phyloP scores from a whole-genome alignment of 1,139 yeast genomes.

The Pneumocystis murina region DNA sequence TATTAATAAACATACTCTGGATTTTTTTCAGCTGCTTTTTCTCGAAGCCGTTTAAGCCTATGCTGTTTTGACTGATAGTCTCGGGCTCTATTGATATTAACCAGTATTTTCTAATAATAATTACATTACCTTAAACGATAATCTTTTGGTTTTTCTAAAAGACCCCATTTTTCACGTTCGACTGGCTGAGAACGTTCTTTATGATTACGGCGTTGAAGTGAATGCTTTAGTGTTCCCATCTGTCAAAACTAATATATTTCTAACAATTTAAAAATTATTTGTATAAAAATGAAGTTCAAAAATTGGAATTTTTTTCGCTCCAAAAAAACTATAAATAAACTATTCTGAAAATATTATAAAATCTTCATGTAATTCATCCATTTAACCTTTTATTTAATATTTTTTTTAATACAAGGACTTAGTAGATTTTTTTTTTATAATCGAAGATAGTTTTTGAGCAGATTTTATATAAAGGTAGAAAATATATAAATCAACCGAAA shows the following conservation, averaged over 20 bases:
- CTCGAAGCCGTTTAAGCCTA: conserved; percentile 58
- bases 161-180: conserved; percentile 59
- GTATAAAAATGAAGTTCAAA: neutral
- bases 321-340: no score
- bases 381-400: no score
- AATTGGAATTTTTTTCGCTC: no score
- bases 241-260: neutral
- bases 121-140: conserved; percentile 45
- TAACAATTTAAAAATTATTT: neutral
- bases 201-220: conserved; percentile 28
- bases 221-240: neutral
- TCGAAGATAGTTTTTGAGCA: no score
- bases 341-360: no score
- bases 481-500: no score
- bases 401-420: no score
- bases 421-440: no score
- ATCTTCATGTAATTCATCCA: no score
- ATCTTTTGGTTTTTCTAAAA: conserved; percentile 88
- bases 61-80: conserved; percentile 84
- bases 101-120: no score
- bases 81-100: conserved; percentile 32
- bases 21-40: conserved; percentile 58
- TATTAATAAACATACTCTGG: conserved; percentile 38
- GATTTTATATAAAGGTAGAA: no score
- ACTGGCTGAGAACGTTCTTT: conserved; percentile 79